Evolutionary conservation across 371 early-diverging fungal genomes (phyloP).

Genomic region (Blakeslea trispora): DNA sequence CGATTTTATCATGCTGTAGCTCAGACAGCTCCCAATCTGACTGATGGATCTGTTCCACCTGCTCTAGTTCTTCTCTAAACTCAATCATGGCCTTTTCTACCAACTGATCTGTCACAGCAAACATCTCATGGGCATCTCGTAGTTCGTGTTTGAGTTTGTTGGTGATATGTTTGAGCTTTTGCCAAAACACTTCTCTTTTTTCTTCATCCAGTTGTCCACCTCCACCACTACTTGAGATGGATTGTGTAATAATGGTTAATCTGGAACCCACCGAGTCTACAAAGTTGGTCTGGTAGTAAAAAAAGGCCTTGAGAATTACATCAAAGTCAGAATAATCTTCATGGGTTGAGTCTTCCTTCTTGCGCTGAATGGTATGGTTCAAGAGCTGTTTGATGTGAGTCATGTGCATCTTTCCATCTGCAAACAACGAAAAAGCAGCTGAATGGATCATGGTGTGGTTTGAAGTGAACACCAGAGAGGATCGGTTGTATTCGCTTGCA

Average conservation of each 20-base stretch:
- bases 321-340: constrained; percentile 54
- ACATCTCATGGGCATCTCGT: constrained; percentile 59
- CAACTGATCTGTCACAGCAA: constrained; percentile 56
- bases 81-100: constrained; percentile 55
- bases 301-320: constrained; percentile 54
- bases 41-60: constrained; percentile 49
- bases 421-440: no score
- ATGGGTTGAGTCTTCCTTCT: constrained; percentile 17
- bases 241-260: constrained; percentile 55
- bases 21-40: constrained; percentile 48
- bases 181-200: background rate
- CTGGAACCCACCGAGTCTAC: constrained; percentile 56
- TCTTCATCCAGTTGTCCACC: background rate
- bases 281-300: constrained; percentile 57
- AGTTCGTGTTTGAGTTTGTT: constrained; percentile 52
- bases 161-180: constrained; percentile 33
- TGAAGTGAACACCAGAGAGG: constrained; percentile 9
- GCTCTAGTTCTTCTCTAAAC: constrained; percentile 57
- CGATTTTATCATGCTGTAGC: constrained; percentile 40
- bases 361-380: background rate
- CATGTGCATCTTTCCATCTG: background rate
- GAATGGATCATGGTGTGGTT: no score
- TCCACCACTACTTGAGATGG: constrained; percentile 32
- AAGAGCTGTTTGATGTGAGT: constrained; percentile 13
- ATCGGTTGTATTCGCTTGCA: constrained; percentile 37